Evolutionary conservation across 106 monocot species (phyloP).

Genomic region (Allium sativum): DNA sequence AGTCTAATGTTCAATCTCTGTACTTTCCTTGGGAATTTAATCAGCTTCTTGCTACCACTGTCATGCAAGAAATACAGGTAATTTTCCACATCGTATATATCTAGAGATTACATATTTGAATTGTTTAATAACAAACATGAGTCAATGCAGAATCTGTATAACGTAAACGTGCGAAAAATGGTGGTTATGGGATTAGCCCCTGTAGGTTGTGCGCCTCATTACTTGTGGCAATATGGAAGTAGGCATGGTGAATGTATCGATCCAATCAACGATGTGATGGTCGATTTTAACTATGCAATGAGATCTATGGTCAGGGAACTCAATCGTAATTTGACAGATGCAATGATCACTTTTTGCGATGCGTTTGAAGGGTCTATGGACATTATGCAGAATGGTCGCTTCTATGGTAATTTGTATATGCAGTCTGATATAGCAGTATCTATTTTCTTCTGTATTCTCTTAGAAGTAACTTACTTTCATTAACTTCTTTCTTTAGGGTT

Average conservation of each 20-base stretch:
- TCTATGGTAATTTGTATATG: conserved; percentile 28
- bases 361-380: conserved; percentile 76
- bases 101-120: background rate
- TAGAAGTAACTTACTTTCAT: background rate
- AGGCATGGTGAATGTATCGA: conserved; percentile 39
- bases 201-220: conserved; percentile 76
- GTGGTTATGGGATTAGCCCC: conserved; percentile 78
- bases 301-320: conserved; percentile 38
- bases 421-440: background rate
- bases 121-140: background rate
- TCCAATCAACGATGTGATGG: conserved; percentile 48
- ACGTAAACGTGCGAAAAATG: conserved; percentile 42
- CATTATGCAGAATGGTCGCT: conserved; percentile 34
- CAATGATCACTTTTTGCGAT: conserved; percentile 51
- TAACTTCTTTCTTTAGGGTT: conserved; percentile 31
- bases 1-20: conserved; percentile 32
- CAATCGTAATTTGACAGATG: conserved; percentile 26
- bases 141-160: conserved; percentile 51
- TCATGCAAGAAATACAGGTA: conserved; percentile 56
- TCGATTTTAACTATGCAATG: conserved; percentile 64
- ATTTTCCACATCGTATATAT: background rate
- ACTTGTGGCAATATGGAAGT: conserved; percentile 41
- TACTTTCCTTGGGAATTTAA: conserved; percentile 73
- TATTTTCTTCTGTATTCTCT: no score
- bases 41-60: conserved; percentile 30